Conservation (phyloP, 2,329 filamentous ascomycete genomes). For the Albifimbria verrucaria region DNA sequence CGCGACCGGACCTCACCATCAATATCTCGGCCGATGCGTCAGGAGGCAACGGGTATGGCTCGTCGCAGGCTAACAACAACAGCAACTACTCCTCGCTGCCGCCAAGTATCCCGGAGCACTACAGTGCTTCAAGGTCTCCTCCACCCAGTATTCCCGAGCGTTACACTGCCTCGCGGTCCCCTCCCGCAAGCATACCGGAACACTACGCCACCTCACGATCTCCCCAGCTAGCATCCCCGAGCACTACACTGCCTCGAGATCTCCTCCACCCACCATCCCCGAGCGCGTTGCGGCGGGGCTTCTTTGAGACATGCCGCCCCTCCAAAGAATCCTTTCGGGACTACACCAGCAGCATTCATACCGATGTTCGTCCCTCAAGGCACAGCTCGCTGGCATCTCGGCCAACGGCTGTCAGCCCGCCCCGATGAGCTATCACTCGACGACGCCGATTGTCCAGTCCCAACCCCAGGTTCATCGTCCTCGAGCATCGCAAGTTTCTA, state of each 20-base stretch:
- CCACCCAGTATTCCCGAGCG: neutral
- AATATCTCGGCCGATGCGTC: neutral
- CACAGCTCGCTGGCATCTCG: neutral
- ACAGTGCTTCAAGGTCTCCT: neutral
- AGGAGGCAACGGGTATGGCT: neutral
- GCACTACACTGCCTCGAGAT: neutral
- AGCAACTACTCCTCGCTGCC: neutral
- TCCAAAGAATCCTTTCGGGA: neutral
- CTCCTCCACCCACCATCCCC: neutral
- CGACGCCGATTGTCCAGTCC: neutral
- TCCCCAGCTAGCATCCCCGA: neutral
- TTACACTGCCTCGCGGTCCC: neutral
- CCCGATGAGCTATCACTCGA: conserved; percentile 2
- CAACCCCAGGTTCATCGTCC: neutral
- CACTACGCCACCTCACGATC: neutral
- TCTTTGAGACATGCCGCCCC: neutral
- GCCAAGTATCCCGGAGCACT: neutral
- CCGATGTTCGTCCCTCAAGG: neutral
- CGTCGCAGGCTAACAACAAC: neutral
- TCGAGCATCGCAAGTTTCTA: neutral
- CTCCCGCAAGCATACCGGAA: neutral
- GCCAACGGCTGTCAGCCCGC: neutral
- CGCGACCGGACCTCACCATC: neutral
- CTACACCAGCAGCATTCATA: neutral
- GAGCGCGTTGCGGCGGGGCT: neutral